Conservation (phyloP, 768 basidiomycete species). For the Tricholoma furcatifolium region DNA sequence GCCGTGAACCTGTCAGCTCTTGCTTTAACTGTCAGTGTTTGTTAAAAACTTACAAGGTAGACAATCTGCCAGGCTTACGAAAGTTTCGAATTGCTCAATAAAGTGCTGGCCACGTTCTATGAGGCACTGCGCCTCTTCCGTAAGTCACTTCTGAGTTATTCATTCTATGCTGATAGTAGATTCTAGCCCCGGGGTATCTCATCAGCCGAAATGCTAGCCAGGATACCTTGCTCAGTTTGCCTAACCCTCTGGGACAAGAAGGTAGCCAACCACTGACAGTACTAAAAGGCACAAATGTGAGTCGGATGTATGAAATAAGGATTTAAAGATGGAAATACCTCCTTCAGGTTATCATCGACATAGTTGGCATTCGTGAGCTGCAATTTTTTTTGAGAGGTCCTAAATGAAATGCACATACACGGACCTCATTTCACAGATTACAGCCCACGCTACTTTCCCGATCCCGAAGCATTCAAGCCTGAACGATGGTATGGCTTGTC, state of each 20-base stretch:
- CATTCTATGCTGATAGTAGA: neutral
- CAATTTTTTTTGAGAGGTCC: no score
- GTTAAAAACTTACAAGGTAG: no score
- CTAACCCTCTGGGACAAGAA: slow-evolving; percentile 37
- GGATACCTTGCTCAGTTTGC: slow-evolving; percentile 39
- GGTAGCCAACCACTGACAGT: slow-evolving; percentile 33
- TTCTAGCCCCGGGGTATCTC: slow-evolving; percentile 35
- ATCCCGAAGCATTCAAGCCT: slow-evolving; percentile 44
- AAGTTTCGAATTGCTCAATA: slow-evolving; percentile 34
- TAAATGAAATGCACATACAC: no score
- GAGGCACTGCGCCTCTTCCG: slow-evolving; percentile 44
- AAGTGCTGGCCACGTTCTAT: slow-evolving; percentile 40
- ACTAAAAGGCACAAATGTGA: slow-evolving; percentile 30
- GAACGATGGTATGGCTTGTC: slow-evolving; percentile 47
- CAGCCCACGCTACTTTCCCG: slow-evolving; percentile 47
- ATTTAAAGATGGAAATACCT: no score
- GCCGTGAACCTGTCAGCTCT: no score
- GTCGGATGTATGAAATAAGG: neutral
- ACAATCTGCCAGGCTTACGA: no score
- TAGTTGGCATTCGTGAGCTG: slow-evolving; percentile 50
- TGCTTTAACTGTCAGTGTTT: neutral
- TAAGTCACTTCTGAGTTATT: slow-evolving; percentile 15
- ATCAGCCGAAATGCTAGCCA: slow-evolving; percentile 40
- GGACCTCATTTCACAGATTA: no score
- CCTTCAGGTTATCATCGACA: slow-evolving; percentile 37